Base-by-base conservation (phyloP, 306 rosid genomes). In the Urtica urens region DNA sequence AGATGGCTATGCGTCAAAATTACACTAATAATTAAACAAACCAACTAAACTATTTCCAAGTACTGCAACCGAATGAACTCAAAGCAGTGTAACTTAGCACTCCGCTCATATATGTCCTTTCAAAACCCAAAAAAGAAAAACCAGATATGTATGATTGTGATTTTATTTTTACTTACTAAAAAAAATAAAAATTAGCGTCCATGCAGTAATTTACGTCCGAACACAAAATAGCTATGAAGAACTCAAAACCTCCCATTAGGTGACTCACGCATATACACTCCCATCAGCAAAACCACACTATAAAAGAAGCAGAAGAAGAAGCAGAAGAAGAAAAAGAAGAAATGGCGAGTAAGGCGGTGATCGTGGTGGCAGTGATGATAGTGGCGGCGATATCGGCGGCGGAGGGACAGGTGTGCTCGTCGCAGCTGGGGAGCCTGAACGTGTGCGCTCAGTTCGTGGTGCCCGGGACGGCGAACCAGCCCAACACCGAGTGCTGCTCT, bases 371-470 rank as follows among this genome's bases (percentile, higher is more conserved):
- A 2, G 40, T 13, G 15, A 14, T 35, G 3, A 28, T 56, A 1
- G 7, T 34, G 4, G 71, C 54, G 12, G 42, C 50, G 31, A 60
- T 19, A 25, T 23, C 64, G 13, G 70, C 21, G 30, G 65, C 49
- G 5, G 38, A 24, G 49, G 77, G 82, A 2, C 83, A 66, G 64
- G 50, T 49, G 12, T 84, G 95, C 78, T 0, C 70, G 0, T 17
- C 40, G 40, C 53, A 55, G 60, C 73, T 84, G n/a, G 37, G n/a
- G 41, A 66, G 29, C 66, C 76, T 84, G 1, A 70, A 55, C 51
- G 56, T 49, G 16, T 84, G 94, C 45, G 81, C 81, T 17, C 76
- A 81, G 0, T 84, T 47, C 73, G 78, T 72, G 26, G 45, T 78
- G 56, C 92, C 94, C 3, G 81, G 87, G 47, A 25, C 78, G 0